phyloP scores from a whole-genome alignment of 1,284 basidiomycete genomes.

The Trametes versicolor region DNA sequence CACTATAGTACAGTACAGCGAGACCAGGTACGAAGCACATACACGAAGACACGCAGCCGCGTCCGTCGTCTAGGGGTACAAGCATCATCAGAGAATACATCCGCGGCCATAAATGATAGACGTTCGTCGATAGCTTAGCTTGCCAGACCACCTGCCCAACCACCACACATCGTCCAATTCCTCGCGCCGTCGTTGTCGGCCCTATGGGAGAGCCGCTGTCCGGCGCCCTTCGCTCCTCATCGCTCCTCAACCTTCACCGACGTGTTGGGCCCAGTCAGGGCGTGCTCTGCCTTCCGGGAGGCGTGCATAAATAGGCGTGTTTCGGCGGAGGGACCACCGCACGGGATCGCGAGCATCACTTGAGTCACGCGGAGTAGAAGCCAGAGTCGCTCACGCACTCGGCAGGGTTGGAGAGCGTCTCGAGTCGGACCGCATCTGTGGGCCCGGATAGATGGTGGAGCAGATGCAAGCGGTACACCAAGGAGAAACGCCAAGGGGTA shows the following conservation, averaged over 20 bases:
- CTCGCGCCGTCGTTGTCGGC: neutral
- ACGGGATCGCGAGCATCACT: conserved; percentile 6
- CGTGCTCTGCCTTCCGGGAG: neutral
- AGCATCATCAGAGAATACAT: conserved; percentile 7
- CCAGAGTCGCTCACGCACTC: conserved; percentile 67
- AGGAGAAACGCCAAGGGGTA: neutral
- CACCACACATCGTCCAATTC: neutral
- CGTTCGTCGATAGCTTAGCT: conserved; percentile 20
- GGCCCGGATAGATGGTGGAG: neutral
- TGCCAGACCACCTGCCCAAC: neutral
- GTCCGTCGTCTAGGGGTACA: conserved; percentile 20
- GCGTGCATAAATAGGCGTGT: neutral
- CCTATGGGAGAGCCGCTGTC: no score
- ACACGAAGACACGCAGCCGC: neutral
- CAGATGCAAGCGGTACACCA: conserved; percentile 7
- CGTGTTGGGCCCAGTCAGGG: no score
- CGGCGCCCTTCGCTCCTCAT: no score
- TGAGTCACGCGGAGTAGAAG: conserved; percentile 60
- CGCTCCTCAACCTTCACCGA: no score
- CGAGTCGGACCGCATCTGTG: conserved; percentile 62
- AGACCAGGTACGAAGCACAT: conserved; percentile 5
- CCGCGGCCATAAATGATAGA: conserved; percentile 22
- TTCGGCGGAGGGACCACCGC: neutral
- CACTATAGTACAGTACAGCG: conserved; percentile 13
- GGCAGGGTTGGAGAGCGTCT: conserved; percentile 57